These are phyloP conservation scores for Wickerhamomyces alni DNA, from an alignment of 805 yeast genomes.

Conservation along the genomic window DNA sequence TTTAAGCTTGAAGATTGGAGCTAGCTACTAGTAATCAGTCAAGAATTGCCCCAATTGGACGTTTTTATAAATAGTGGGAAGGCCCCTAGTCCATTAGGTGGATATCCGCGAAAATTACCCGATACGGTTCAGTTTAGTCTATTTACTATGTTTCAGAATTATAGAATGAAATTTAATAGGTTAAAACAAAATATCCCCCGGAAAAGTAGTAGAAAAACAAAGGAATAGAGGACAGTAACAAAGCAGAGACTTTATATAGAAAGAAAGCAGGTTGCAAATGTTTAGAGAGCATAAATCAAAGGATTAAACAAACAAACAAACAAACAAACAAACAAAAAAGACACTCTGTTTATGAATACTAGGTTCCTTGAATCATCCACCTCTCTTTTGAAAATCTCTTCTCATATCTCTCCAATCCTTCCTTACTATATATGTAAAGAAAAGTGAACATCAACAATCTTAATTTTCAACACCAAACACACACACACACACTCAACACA, in stretches of 20 bases:
- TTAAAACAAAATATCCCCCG: slow-evolving; percentile 2
- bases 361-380: too few relatives aligned
- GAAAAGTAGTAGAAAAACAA: neutral
- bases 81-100: too few relatives aligned
- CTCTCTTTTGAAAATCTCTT: neutral
- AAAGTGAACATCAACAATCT: neutral
- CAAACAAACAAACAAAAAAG: too few relatives aligned
- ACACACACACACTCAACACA: neutral
- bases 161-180: slow-evolving; percentile 1
- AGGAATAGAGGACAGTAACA: neutral
- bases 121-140: too few relatives aligned
- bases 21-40: too few relatives aligned
- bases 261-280: neutral
- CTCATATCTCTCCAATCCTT: neutral
- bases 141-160: neutral
- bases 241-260: neutral
- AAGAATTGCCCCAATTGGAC: neutral
- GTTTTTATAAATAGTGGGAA: too few relatives aligned
- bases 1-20: too few relatives aligned
- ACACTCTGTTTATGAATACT: too few relatives aligned
- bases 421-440: neutral
- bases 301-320: neutral
- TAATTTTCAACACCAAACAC: slow-evolving; percentile 2
- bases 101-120: too few relatives aligned
- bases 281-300: neutral